Evolutionary conservation across 148 eudicot genomes (phyloP), one percentile per base, ranked within the genome.

Genomic region (Rhododendron simsii): DNA sequence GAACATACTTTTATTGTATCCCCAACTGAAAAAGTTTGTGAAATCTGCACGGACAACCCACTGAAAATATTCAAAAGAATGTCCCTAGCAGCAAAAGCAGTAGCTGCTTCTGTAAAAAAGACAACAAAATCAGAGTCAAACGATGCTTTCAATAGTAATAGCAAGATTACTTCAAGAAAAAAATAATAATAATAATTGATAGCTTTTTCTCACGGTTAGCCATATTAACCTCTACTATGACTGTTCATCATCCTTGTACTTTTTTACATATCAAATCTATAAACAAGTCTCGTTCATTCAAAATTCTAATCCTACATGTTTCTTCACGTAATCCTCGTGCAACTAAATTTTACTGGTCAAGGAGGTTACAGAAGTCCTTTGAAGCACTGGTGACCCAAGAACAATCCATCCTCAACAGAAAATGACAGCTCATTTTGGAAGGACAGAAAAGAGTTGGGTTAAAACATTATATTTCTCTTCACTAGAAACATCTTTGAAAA

Each of bases 41-140:
- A 92, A 86, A 93, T 85, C 89, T 95, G 98, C 89, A 96, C 88
- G 75, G 95, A 91, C 73, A 96, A 71, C 83, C 99, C 99, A 88
- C 96, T 95, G 51, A 97, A 96, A 84, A 94, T 93, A 91, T 97
- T 95, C 75, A 94, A 98, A 83, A 97, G 96, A 75, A 95, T 87
- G 85, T 95, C 98, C 85, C 83, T 93, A 63, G 98, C 91, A 2
- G 99, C 99, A 91, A 94, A 97, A 88, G 98, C 98, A 91, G 99
- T 91, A 61, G 98, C 99, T 84, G 94, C 97, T 83, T 97, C 98
- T 95, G 92, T 82, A 89, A 80, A 81, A 74, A 75, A 88, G n/a
- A 80, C 30, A 69, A 73, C 33, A 21, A 48, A 14, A 50, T 0
- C 51, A 82, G 61, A 80, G 75, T 83, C 55, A 86, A 48, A 80